phyloP scores from a whole-genome alignment of 78 protist genomes.

The Dictyostelium discoideum region DNA sequence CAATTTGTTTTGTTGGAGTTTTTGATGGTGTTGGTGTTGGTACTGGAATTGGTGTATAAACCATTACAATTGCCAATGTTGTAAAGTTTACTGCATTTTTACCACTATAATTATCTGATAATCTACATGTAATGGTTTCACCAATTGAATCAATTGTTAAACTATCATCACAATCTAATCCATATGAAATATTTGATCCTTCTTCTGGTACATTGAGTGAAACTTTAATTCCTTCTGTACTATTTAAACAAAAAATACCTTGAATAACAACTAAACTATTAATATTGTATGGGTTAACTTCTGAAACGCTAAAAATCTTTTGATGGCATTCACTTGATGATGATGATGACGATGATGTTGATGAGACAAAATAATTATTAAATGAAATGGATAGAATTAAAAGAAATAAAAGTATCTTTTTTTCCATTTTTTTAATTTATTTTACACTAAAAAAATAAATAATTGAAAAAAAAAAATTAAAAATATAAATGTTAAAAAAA shows the following conservation, averaged over 20 bases:
- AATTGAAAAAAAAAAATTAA: no score
- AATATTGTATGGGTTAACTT: not conserved
- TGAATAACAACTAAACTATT: not conserved
- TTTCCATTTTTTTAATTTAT: no score
- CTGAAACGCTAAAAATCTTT: not conserved
- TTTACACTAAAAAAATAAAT: no score
- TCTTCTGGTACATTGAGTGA: not conserved
- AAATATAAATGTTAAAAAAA: no score
- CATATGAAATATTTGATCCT: not conserved
- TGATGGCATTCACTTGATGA: not conserved
- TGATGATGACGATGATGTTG: not conserved
- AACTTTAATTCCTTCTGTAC: not conserved
- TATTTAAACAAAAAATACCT: constrained; percentile 14
- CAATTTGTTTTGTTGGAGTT: not conserved
- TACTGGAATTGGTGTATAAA: not conserved
- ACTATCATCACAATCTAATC: not conserved
- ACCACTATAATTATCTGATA: not conserved
- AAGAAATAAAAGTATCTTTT: no score
- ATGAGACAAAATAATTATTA: no score
- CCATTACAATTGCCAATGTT: not conserved
- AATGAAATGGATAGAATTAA: no score
- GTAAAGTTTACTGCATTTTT: not conserved
- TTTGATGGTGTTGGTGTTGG: not conserved
- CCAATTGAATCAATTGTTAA: not conserved
- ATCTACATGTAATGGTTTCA: not conserved